These are phyloP conservation scores for Sarcodon sp. DNA, from an alignment of 768 basidiomycete genomes.

Conservation along the genomic window DNA sequence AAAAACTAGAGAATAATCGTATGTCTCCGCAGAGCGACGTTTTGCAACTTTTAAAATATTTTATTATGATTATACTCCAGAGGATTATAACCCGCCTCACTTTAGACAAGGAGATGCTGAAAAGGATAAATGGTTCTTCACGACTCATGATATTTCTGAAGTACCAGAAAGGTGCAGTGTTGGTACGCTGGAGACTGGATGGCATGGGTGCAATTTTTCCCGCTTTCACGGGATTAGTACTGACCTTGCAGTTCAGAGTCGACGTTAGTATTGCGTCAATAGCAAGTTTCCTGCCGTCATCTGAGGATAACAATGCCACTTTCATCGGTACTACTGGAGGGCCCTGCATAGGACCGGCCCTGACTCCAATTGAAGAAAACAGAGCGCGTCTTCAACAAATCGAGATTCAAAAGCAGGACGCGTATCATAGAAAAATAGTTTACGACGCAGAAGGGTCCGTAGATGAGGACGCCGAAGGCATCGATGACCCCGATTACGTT, in stretches of 20 bases:
- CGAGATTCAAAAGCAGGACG: constrained; percentile 51
- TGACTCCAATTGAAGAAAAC: constrained; percentile 50
- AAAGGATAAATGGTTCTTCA: constrained; percentile 71
- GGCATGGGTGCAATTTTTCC: constrained; percentile 44
- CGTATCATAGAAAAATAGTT: constrained; percentile 43
- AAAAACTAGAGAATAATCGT: too few species aligned
- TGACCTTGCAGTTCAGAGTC: constrained; percentile 29
- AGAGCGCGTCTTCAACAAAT: constrained; percentile 36
- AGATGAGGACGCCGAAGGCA: constrained; percentile 47
- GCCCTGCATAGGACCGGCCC: constrained; percentile 17
- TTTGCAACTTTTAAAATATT: constrained; percentile 85
- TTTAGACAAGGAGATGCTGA: constrained; percentile 61
- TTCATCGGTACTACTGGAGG: constrained; percentile 33
- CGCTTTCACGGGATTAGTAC: not conserved
- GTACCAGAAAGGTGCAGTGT: constrained; percentile 61
- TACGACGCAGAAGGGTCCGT: constrained; percentile 46
- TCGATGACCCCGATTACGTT: constrained; percentile 37
- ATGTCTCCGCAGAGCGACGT: constrained; percentile 41
- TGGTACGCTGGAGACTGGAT: constrained; percentile 56
- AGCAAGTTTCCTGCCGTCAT: constrained; percentile 57
- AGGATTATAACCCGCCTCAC: constrained; percentile 75
- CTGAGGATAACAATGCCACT: constrained; percentile 42
- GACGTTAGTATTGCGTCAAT: constrained; percentile 64
- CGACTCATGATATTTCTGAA: constrained; percentile 63
- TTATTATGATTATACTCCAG: constrained; percentile 69